Percentiles rank a stretch among this genome's conserved stretches.
Evolutionary conservation across 768 basidiomycete genomes (phyloP).

Genomic region (Gymnopilus dilepis): DNA sequence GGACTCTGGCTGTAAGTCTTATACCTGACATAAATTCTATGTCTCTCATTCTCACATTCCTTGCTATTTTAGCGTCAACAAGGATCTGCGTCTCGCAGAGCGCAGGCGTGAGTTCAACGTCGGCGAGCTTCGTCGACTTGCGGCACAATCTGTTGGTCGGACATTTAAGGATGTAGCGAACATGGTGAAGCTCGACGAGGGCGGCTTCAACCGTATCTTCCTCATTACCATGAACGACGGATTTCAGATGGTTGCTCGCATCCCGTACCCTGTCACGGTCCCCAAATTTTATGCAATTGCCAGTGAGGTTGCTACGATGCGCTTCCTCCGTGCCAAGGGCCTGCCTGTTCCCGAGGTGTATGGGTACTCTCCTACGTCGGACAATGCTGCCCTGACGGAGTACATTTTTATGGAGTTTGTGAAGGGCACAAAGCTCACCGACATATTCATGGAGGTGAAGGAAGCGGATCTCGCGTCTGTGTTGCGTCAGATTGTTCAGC

Average conservation of each 20-base stretch:
- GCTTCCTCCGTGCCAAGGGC: slow-evolving; percentile 41
- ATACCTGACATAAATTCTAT: slow-evolving; percentile 30
- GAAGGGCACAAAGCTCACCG: slow-evolving; percentile 43
- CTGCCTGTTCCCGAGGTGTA: slow-evolving; percentile 49
- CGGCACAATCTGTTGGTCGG: slow-evolving; percentile 46
- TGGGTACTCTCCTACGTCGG: slow-evolving; percentile 44
- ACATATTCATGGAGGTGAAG: slow-evolving; percentile 44
- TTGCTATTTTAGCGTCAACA: slow-evolving; percentile 41
- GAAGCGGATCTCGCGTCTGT: slow-evolving; percentile 46
- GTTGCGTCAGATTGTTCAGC: slow-evolving; percentile 47
- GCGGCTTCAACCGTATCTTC: slow-evolving; percentile 42
- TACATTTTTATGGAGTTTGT: slow-evolving; percentile 54
- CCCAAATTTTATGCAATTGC: slow-evolving; percentile 46
- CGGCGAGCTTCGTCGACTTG: slow-evolving; percentile 46
- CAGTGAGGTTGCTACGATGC: slow-evolving; percentile 54
- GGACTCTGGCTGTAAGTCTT: slow-evolving; percentile 50
- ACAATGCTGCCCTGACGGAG: slow-evolving; percentile 47
- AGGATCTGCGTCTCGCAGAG: slow-evolving; percentile 52
- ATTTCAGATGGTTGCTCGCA: slow-evolving; percentile 45
- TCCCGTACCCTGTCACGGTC: slow-evolving; percentile 43
- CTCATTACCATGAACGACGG: slow-evolving; percentile 38
- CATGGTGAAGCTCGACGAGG: slow-evolving; percentile 49
- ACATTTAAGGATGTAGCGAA: slow-evolving; percentile 40
- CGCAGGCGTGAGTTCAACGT: slow-evolving; percentile 47
- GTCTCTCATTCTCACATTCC: slow-evolving; percentile 26